Conservation (phyloP, 495 filamentous ascomycete species). For the Xylaria scruposa region DNA sequence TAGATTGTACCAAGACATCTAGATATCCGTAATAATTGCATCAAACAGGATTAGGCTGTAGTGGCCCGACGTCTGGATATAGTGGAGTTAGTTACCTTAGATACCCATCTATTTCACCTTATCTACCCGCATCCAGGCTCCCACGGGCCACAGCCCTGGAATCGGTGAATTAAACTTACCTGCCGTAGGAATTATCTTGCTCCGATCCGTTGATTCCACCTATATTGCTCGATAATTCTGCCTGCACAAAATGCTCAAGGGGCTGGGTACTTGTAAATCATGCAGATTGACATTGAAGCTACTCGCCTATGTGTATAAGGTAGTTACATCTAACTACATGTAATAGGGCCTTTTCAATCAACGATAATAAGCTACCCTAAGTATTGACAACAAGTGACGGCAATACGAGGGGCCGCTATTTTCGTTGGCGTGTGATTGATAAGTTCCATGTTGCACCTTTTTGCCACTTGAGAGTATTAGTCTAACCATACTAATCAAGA, state of each 20-base stretch:
- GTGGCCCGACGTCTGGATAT: slow-evolving; percentile 11
- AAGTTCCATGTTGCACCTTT: not conserved
- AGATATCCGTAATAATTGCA: slow-evolving; percentile 4
- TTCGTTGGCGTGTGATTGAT: not conserved
- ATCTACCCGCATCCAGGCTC: not conserved
- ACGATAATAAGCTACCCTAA: not conserved
- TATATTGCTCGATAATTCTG: not conserved
- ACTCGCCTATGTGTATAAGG: not conserved
- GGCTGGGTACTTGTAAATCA: not conserved
- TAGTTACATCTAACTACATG: not conserved
- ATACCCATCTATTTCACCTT: not conserved
- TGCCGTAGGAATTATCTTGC: slow-evolving; percentile 9
- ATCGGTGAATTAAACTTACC: not conserved
- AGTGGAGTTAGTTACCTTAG: not conserved
- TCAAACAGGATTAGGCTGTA: slow-evolving; percentile 10
- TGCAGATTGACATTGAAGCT: not conserved
- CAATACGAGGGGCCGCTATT: too few species aligned
- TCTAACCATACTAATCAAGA: not conserved
- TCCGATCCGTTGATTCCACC: slow-evolving; percentile 1
- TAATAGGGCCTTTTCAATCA: not conserved
- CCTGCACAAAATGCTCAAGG: not conserved
- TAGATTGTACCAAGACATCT: not conserved
- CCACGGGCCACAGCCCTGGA: slow-evolving; percentile 13
- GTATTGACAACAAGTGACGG: not conserved
- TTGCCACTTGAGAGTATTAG: not conserved